Conservation (phyloP, 2,329 filamentous ascomycete species). For the Zelopaecilomyces penicillatus region DNA sequence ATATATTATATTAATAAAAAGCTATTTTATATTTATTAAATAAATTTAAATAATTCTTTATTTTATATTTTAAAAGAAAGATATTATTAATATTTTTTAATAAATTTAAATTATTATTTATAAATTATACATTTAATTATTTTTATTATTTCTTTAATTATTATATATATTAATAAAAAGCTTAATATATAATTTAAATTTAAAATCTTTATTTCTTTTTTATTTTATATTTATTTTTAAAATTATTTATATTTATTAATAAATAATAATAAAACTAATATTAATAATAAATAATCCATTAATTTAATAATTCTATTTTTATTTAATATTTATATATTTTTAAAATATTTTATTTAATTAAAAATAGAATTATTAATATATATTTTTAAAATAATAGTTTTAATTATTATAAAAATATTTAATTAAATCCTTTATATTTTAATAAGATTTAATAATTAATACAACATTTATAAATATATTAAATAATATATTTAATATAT, state of each 20-base stretch:
- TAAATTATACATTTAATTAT: not conserved
- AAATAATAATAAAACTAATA: not conserved
- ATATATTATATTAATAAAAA: not conserved
- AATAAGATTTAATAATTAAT: too few relatives aligned
- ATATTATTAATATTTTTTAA: not conserved
- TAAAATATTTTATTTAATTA: not conserved
- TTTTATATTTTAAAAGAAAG: not conserved
- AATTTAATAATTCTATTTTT: not conserved
- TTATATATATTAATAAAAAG: slow-evolving; percentile 1
- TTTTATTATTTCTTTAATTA: not conserved
- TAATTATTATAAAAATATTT: slow-evolving; percentile 1
- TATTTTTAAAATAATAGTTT: not conserved
- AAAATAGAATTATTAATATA: not conserved
- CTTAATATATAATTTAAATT: not conserved
- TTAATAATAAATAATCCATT: not conserved
- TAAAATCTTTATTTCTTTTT: not conserved
- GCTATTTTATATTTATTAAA: not conserved
- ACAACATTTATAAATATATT: not conserved
- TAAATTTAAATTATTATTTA: too few relatives aligned
- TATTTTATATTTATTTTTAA: not conserved
- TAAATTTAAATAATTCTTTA: not conserved
- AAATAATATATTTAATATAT: not conserved
- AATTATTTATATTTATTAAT: not conserved
- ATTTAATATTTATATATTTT: not conserved
- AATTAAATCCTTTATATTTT: not conserved